Evolutionary conservation across 2,329 filamentous ascomycete species (phyloP), one percentile per base, ranked within the genome.

Genomic region (Phialemoniopsis sp.): DNA sequence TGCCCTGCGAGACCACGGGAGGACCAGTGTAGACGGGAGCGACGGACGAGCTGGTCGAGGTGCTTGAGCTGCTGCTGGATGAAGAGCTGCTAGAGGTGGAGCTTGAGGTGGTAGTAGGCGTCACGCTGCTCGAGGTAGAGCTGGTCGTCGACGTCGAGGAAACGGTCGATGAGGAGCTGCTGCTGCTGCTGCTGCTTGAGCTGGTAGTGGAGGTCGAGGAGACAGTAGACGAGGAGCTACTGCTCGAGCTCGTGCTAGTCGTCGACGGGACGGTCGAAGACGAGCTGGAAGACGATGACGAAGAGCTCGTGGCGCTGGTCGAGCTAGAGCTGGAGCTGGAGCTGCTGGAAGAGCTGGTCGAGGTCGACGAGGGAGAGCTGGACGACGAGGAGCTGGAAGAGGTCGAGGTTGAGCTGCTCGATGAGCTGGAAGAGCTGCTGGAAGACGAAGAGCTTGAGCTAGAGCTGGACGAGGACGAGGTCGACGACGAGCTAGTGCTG

Each of bases 71-170:
- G 7, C 39, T 41, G 3, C 38, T 40, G 8, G 48, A 50, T 26
- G 37, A 42, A 14, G 17, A 40, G 13, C 42, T 26, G 21, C 21
- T 26, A 10, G 21, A 26, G 6, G 21, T 6, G 6, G 21, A 15
- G 21, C 21, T 15, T 7, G 34, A 36, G 34, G 13, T 18, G 7
- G 16, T 18, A 4, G 12, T 17, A 10, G 32, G 12, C 12, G 17
- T 35, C 17, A 26, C 29, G 14, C 29, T 28, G 28, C 19, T 29
- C 13, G 33, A 36, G 17, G 4, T 36, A 29, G 30, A 32, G 33
- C 19, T 43, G 14, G 28, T 26, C n/a, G 40, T 40, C 17, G 57
- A 53, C 32, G 40, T 57, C 15, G 55, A 60, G 6, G 38, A 38
- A 4, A 48, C 47, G 1, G 39, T 57, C 3, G 44, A 42, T 8